These are phyloP conservation scores for Cetraspora pellucida DNA, from an alignment of 192 early-diverging fungal species.

Conservation along the genomic window DNA sequence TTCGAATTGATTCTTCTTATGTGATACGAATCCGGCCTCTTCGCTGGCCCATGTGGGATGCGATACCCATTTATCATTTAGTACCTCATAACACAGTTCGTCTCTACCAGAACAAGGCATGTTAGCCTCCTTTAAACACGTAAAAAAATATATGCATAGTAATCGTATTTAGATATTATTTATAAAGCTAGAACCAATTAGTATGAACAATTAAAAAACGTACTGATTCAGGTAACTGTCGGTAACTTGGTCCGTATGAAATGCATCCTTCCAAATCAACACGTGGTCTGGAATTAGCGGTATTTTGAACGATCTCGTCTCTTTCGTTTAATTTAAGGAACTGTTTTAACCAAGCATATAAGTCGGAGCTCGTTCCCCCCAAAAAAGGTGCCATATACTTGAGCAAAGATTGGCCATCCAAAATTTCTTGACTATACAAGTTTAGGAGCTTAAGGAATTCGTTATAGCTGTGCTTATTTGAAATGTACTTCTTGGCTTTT, in stretches of 20 bases:
- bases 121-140: slow-evolving; percentile 47
- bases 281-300: slow-evolving; percentile 60
- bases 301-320: slow-evolving; percentile 66
- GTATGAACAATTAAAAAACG: too few relatives aligned
- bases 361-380: slow-evolving; percentile 76
- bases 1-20: slow-evolving; percentile 90
- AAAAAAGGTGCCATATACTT: slow-evolving; percentile 87
- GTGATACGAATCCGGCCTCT: slow-evolving; percentile 84
- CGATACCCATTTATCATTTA: slow-evolving; percentile 96
- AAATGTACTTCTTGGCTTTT: slow-evolving; percentile 81
- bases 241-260: slow-evolving; percentile 74
- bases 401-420: slow-evolving; percentile 75
- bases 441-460: slow-evolving; percentile 97
- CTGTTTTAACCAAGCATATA: slow-evolving; percentile 95
- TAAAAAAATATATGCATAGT: not conserved
- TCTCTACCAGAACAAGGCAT: slow-evolving; percentile 90
- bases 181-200: not conserved
- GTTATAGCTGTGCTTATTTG: slow-evolving; percentile 86
- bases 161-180: not conserved
- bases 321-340: slow-evolving; percentile 83
- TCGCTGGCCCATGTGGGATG: slow-evolving; percentile 93
- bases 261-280: slow-evolving; percentile 64
- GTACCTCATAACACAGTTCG: slow-evolving; percentile 84
- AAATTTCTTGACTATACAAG: slow-evolving; percentile 90
- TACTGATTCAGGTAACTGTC: slow-evolving; percentile 66